phyloP scores from a whole-genome alignment of 495 filamentous ascomycete species.

The Xylaria flabelliformis region DNA sequence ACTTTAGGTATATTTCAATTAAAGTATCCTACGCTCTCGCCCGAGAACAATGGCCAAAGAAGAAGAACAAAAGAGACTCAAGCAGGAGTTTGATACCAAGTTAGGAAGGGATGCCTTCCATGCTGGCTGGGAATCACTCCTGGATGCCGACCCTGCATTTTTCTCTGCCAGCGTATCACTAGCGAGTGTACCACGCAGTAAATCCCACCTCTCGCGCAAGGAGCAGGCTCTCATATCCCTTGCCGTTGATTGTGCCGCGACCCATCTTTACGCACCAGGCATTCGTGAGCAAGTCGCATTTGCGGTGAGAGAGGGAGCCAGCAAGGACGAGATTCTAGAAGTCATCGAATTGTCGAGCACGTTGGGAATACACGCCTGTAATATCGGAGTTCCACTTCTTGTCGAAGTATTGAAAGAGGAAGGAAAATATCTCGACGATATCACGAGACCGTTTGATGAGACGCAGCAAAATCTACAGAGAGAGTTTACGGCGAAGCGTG shows the following conservation, averaged over 20 bases:
- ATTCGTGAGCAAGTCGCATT: constrained; percentile 41
- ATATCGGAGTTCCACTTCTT: constrained; percentile 51
- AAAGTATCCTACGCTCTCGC: neutral
- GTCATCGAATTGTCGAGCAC: constrained; percentile 47
- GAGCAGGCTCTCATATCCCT: constrained; percentile 48
- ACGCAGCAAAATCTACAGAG: constrained; percentile 38
- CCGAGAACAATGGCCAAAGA: constrained; percentile 24
- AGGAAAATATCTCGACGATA: constrained; percentile 35
- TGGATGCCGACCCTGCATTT: constrained; percentile 40
- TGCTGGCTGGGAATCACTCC: constrained; percentile 40
- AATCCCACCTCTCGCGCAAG: constrained; percentile 46
- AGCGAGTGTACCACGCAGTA: constrained; percentile 35
- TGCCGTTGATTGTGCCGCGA: constrained; percentile 46
- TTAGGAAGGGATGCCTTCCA: constrained; percentile 35
- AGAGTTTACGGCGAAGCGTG: constrained; percentile 45
- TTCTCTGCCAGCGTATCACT: constrained; percentile 44
- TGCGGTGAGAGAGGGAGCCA: constrained; percentile 45
- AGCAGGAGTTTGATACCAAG: constrained; percentile 29
- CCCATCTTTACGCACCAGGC: constrained; percentile 49
- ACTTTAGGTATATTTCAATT: neutral
- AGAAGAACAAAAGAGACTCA: constrained; percentile 22
- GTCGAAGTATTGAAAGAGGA: constrained; percentile 50
- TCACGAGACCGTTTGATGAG: constrained; percentile 36
- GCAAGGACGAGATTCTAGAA: constrained; percentile 47
- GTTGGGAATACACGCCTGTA: constrained; percentile 53